Base-by-base conservation (phyloP, 2,329 filamentous ascomycete genomes). In the Colletotrichum cuscutae region DNA sequence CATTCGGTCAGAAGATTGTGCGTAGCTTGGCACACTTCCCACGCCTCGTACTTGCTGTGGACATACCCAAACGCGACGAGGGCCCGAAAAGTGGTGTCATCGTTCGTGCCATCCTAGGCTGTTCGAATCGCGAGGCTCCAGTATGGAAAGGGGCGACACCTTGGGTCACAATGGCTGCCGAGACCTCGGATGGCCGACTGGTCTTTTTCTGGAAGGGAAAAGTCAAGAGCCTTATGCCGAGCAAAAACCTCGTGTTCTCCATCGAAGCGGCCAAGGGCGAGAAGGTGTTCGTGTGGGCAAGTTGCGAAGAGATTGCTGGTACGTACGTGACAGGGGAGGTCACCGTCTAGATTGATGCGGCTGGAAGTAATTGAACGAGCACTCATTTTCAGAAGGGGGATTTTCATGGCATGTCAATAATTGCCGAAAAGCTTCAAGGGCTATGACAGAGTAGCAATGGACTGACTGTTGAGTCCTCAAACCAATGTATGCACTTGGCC, bases 281-380 rank as follows among this genome's bases (percentile, higher is more conserved):
- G 22, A 89, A 92, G 69, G 83, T 86, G 3, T 88, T 97, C 42
- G 87, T 87, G 28, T 94, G 91, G 73, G 90, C 95, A 61, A 93
- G 94, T 80, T 98, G 95, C 76, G 96, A 98, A 82, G 92, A 95
- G 56, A 93, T 98, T 77, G 94, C 91, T 3, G 90, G 90, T 1
- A 91, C 90, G 0, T 79, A 84, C 37, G 79, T 87, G 15, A 72
- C 73, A 59, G 65, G 15, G 4, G 68, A 68, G 24, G 65, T 72
- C 9, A 32, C 28, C 4, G 65, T 72, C n/a, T 58, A 19, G 46
- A 37, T 13, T 19, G 5, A 4, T 5, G n/a, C 28, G 22, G 32
- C 12, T 9, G 8, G 5, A 26, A 26, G 12, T 4, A 15, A n/a
- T 12, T 46, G 13, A 22, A 28, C 53, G 22, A 6, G 2, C 4